phyloP scores from a whole-genome alignment of 179 eudicot genomes.

The Carnegiea gigantea region DNA sequence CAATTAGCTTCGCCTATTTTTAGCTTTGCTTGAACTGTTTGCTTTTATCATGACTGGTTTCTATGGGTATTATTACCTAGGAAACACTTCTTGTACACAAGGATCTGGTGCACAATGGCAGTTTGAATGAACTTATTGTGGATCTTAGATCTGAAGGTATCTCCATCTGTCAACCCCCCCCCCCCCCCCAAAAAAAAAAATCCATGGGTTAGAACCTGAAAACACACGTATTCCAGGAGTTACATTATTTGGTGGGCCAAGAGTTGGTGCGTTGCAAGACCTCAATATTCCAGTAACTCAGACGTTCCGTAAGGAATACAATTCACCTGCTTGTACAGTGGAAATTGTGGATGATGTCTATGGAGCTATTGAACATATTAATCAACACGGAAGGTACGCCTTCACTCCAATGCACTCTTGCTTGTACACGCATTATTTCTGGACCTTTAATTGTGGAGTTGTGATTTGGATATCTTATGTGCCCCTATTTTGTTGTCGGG shows the following conservation, averaged over 20 bases:
- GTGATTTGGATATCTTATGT: background rate
- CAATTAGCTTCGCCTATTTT: background rate
- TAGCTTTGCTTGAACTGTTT: background rate
- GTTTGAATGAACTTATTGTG: slow-evolving; percentile 47
- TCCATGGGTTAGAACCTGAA: slow-evolving; percentile 3
- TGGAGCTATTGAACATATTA: slow-evolving; percentile 89
- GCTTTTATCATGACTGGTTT: background rate
- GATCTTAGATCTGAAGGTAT: slow-evolving; percentile 72
- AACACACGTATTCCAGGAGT: slow-evolving; percentile 55
- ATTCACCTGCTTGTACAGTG: slow-evolving; percentile 79
- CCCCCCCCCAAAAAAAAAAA: too few species aligned
- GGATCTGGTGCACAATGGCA: slow-evolving; percentile 55
- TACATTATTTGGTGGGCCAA: slow-evolving; percentile 75
- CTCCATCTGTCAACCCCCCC: too few species aligned
- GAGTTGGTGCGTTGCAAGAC: slow-evolving; percentile 51
- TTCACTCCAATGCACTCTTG: background rate
- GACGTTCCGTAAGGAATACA: slow-evolving; percentile 85
- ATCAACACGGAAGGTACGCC: slow-evolving; percentile 79
- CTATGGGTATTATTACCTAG: slow-evolving; percentile 30
- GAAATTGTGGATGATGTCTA: slow-evolving; percentile 89
- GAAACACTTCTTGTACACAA: slow-evolving; percentile 90
- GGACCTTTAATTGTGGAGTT: background rate
- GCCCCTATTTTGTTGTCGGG: background rate
- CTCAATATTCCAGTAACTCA: slow-evolving; percentile 57
- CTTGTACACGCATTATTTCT: too few species aligned